Base-by-base conservation (phyloP, 495 filamentous ascomycete species). In the Parathielavia appendiculata region DNA sequence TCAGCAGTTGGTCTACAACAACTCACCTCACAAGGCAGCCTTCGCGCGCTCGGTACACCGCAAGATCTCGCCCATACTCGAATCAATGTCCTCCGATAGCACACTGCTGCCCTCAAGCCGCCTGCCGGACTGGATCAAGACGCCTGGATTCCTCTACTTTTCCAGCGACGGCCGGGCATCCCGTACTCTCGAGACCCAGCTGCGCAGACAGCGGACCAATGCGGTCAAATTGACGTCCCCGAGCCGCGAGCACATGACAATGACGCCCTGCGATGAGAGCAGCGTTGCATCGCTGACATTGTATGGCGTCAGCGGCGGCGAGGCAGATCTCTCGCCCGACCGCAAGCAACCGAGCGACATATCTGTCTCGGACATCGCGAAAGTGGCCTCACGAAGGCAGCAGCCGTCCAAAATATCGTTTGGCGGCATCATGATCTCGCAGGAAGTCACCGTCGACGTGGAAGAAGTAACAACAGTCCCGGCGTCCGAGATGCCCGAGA, bases 1-100 rank as follows among this genome's bases (percentile, higher is more conserved):
- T 17, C 72, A 75, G 19, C 79, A 81, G 63, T 66, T 76, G 46
- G 68, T 74, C 8, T 71, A 79, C 61, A 63, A 63, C 22, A 71
- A 75, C 58, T 75, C 72, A 30, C 69, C 74, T 4, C 71, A 79
- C 51, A 69, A 75, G 34, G 66, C 68, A 13, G 70, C 64, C 14
- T 79, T 82, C 56, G 67, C 73, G 5, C 70, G 75, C 16, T 67
- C 70, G 20, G 70, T 75, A 7, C 74, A 79, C 62, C 72, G 75
- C 46, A 76, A 79, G 55, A 65, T 81, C 47, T 66, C 67, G 14
- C 71, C 73, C 7, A 62, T 75, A 16, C 63, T 74, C 14, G 73
- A 76, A 58, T 30, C 81, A 62, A 66, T 73, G 7, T 53, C 60
- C 58, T 10, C 44, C 23, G 45, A 40, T 14, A 30, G 22, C 20